A percentile compares a stretch with the other conserved stretches of the same genome.
These are phyloP conservation scores for Quercus phellos DNA, from an alignment of 331 rosid species.

Conservation along the genomic window DNA sequence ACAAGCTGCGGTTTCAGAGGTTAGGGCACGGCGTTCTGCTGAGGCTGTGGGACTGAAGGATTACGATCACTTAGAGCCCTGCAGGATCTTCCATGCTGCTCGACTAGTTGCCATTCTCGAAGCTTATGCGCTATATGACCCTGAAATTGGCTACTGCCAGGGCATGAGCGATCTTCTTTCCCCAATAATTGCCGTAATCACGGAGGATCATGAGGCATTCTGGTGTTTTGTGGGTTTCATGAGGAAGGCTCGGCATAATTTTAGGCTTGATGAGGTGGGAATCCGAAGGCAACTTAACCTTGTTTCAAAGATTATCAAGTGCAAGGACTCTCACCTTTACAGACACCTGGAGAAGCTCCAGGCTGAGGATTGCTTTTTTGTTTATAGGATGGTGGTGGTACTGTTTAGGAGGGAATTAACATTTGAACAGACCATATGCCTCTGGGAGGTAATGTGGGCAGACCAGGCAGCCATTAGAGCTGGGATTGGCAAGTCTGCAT, in stretches of 20 bases:
- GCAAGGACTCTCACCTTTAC: constrained; percentile 84
- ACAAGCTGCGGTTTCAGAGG: constrained; percentile 61
- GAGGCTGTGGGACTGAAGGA: constrained; percentile 95
- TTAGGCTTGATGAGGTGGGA: constrained; percentile 96
- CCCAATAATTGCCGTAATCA: constrained; percentile 73
- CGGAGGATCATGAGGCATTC: constrained; percentile 94
- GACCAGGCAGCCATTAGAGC: constrained; percentile 97
- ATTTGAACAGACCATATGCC: constrained; percentile 89
- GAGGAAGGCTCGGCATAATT: constrained; percentile 97
- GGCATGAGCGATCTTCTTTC: constrained; percentile 99
- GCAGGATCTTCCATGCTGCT: constrained; percentile 85
- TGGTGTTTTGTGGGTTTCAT: constrained; percentile 99
- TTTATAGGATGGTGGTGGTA: constrained; percentile 97
- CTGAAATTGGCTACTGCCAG: constrained; percentile 99
- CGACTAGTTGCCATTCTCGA: constrained; percentile 93
- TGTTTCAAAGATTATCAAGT: constrained; percentile 80
- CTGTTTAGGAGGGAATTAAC: constrained; percentile 91
- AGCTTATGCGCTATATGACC: constrained; percentile 91
- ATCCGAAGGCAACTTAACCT: constrained; percentile 81
- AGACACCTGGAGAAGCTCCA: constrained; percentile 90
- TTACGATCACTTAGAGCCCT: constrained; percentile 80
- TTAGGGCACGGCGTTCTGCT: constrained; percentile 64
- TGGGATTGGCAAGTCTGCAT: constrained; percentile 88
- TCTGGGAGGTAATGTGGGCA: constrained; percentile 99
- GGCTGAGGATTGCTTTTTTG: constrained; percentile 98